Base-by-base conservation (phyloP, 768 basidiomycete genomes). In the Saitozyma sp. region DNA sequence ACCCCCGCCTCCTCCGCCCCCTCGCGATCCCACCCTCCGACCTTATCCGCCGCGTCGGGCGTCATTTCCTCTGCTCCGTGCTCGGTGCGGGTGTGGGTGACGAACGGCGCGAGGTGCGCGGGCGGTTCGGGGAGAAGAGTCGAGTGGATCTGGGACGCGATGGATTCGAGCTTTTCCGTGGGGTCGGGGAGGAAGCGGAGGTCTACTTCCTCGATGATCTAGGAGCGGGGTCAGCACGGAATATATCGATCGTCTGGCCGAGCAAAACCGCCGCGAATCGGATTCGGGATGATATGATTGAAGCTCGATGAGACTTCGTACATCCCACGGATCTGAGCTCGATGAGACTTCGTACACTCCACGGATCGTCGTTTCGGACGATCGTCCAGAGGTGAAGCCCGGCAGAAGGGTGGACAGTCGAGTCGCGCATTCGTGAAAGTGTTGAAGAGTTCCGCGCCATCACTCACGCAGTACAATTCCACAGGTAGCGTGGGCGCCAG, bases 201-300 rank as follows among this genome's bases (percentile, higher is more conserved):
- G 78, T 93, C 91, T 2, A 92, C 80, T 77, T 97, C 93, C 80
- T 97, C 94, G 9, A 97, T 86, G 58, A 95, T 89, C 93, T 96
- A 42, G 17, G 29, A 2, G 29, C 29, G 29, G 29, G 5, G 29
- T 29, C 29, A 29, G 29, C 29, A n/a, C n/a, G n/a, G n/a, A n/a
- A n/a, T n/a, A n/a, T n/a, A n/a, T n/a, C n/a, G n/a, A n/a, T n/a
- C n/a, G n/a, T n/a, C n/a, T n/a, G n/a, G n/a, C n/a, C n/a, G n/a
- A n/a, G n/a, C n/a, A n/a, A n/a, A n/a, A n/a, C n/a, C n/a, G n/a
- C n/a, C n/a, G n/a, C n/a, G n/a, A n/a, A n/a, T n/a, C n/a, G n/a
- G n/a, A n/a, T n/a, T n/a, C n/a, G n/a, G n/a, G n/a, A n/a, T n/a
- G n/a, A n/a, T n/a, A n/a, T n/a, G n/a, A n/a, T n/a, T n/a, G n/a